Evolutionary conservation across 2,329 filamentous ascomycete species (phyloP).

Genomic region (Dendryphion nanum): DNA sequence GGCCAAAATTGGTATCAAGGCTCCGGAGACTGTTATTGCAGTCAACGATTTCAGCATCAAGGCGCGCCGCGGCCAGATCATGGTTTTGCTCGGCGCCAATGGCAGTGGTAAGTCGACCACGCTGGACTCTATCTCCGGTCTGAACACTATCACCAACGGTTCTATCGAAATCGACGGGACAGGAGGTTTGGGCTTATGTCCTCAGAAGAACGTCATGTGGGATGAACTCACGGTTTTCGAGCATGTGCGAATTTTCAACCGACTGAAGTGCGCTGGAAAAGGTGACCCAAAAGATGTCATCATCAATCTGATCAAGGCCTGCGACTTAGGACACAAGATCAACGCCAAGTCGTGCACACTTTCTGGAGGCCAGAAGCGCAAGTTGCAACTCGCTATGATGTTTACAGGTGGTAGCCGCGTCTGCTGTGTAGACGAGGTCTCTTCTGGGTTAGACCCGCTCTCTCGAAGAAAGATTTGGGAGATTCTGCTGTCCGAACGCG

Average conservation of each 20-base stretch:
- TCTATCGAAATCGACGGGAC: constrained; percentile 74
- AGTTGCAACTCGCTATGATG: constrained; percentile 93
- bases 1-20: constrained; percentile 48
- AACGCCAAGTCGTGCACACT: constrained; percentile 72
- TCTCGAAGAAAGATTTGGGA: constrained; percentile 91
- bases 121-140: constrained; percentile 80
- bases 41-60: constrained; percentile 72
- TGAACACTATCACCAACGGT: constrained; percentile 74
- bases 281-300: constrained; percentile 60
- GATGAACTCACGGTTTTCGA: constrained; percentile 82
- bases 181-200: constrained; percentile 80
- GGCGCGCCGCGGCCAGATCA: constrained; percentile 75
- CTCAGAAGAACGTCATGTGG: constrained; percentile 94
- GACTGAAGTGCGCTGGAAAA: constrained; percentile 62
- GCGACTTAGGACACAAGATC: constrained; percentile 75
- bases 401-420: constrained; percentile 84
- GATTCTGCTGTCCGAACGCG: constrained; percentile 81
- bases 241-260: constrained; percentile 81
- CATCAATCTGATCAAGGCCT: constrained; percentile 61
- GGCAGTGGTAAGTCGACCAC: constrained; percentile 90
- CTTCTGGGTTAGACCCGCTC: constrained; percentile 81
- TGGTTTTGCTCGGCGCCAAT: constrained; percentile 84
- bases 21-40: constrained; percentile 68
- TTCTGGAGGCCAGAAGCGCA: constrained; percentile 88
- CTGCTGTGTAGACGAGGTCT: constrained; percentile 90